These are phyloP conservation scores for Heritiera fomes DNA, from an alignment of 345 rosid genomes.

Conservation along the genomic window DNA sequence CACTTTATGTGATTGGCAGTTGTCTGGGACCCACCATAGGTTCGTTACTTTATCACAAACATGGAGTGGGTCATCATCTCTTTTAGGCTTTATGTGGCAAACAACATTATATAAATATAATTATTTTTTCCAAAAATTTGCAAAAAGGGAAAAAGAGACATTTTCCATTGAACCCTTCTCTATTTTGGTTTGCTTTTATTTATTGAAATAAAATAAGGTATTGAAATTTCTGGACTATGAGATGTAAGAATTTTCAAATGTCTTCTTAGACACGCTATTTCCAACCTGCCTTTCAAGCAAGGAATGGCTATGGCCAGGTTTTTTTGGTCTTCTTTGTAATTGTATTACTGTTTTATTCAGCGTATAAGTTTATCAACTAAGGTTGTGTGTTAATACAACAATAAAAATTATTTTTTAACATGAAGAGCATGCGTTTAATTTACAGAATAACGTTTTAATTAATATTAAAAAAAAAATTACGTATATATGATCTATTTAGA, in stretches of 20 bases:
- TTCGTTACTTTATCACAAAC: neutral
- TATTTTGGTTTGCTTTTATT: neutral
- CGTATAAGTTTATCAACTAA: neutral
- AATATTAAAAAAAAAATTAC: too few species aligned
- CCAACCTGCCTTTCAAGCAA: conserved; percentile 1
- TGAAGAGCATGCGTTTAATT: too few species aligned
- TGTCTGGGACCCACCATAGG: neutral
- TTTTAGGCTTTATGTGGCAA: neutral
- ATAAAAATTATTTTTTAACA: too few species aligned
- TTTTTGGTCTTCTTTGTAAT: neutral
- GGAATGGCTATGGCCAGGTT: neutral
- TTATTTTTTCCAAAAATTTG: neutral
- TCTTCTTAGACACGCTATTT: neutral
- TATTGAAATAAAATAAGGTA: neutral
- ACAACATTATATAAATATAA: neutral
- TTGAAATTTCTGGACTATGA: neutral
- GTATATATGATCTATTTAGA: too few species aligned
- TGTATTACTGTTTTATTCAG: neutral
- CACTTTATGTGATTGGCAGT: neutral
- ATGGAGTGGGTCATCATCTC: neutral
- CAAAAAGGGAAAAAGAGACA: neutral
- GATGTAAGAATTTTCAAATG: neutral
- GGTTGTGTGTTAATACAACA: too few species aligned
- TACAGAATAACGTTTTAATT: too few species aligned
- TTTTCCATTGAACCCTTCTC: neutral